These are phyloP conservation scores for Chaetomium fimeti DNA, from an alignment of 495 filamentous ascomycete genomes.

Conservation along the genomic window DNA sequence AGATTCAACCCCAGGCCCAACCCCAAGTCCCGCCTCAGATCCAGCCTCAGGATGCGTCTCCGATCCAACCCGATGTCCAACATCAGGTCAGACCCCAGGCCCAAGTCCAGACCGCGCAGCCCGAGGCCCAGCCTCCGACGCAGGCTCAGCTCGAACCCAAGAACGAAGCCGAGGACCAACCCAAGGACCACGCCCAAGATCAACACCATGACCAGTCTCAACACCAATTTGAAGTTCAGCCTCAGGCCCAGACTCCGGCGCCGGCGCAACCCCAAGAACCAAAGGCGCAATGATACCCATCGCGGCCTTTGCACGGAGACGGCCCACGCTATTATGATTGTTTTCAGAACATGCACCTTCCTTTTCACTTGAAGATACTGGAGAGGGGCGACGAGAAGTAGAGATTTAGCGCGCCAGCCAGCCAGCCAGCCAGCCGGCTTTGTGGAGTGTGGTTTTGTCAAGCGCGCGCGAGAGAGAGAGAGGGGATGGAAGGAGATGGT, in stretches of 20 bases:
- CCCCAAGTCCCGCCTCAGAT: no score
- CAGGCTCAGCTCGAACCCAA: no score
- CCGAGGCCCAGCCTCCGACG: neutral
- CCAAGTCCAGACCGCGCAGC: neutral
- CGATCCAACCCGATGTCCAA: no score
- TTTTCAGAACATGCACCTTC: neutral
- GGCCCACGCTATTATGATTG: neutral
- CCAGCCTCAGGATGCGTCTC: no score
- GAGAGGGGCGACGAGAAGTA: neutral
- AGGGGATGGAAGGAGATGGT: neutral
- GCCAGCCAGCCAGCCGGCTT: neutral
- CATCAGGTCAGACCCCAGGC: neutral
- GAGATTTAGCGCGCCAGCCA: neutral
- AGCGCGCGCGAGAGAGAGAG: neutral
- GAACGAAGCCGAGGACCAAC: no score
- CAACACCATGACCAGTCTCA: no score
- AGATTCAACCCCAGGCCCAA: no score
- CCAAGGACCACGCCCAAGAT: no score
- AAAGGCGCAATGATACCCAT: neutral
- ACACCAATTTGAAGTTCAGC: neutral
- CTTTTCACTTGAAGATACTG: neutral
- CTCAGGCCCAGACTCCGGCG: neutral
- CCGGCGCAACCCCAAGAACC: constrained; percentile 4
- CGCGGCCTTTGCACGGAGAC: neutral
- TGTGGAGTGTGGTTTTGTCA: neutral